Conservation (phyloP, 108 stramenopile genomes). For the Ochromonas danica region DNA sequence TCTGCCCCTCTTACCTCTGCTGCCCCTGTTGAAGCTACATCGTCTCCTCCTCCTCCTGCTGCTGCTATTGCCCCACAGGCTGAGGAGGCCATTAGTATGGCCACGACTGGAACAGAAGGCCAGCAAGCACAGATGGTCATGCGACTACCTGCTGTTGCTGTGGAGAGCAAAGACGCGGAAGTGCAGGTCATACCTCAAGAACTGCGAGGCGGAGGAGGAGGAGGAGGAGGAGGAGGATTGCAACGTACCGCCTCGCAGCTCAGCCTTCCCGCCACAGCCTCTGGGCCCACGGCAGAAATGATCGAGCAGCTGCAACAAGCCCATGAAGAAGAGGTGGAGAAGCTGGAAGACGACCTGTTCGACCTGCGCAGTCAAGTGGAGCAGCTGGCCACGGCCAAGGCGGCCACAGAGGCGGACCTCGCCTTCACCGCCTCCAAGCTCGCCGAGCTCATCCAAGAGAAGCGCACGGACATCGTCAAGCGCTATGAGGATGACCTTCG, state of each 20-base stretch:
- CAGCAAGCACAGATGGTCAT: too few relatives aligned
- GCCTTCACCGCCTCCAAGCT: too few relatives aligned
- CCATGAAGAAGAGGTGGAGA: not conserved
- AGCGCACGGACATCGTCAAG: constrained; percentile 24
- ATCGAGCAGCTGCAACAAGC: not conserved
- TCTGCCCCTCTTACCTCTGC: not conserved
- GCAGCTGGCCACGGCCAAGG: not conserved
- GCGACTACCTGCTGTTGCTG: too few relatives aligned
- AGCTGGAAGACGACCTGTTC: constrained; percentile 13
- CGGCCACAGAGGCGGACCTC: too few relatives aligned
- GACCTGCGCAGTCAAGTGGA: not conserved
- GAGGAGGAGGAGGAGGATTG: not conserved
- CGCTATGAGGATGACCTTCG: constrained; percentile 7
- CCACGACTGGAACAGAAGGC: too few relatives aligned
- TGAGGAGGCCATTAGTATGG: too few relatives aligned
- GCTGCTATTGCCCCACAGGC: too few relatives aligned
- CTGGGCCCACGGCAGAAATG: not conserved
- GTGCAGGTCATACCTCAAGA: not conserved
- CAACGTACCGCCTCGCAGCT: too few relatives aligned
- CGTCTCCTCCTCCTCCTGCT: too few relatives aligned
- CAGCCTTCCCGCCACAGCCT: too few relatives aligned
- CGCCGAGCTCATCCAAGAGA: not conserved
- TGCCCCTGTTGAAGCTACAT: not conserved
- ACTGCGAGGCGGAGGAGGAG: too few relatives aligned
- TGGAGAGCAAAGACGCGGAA: not conserved